phyloP scores from a whole-genome alignment of 768 basidiomycete genomes.

The Tephrocybe sp. region DNA sequence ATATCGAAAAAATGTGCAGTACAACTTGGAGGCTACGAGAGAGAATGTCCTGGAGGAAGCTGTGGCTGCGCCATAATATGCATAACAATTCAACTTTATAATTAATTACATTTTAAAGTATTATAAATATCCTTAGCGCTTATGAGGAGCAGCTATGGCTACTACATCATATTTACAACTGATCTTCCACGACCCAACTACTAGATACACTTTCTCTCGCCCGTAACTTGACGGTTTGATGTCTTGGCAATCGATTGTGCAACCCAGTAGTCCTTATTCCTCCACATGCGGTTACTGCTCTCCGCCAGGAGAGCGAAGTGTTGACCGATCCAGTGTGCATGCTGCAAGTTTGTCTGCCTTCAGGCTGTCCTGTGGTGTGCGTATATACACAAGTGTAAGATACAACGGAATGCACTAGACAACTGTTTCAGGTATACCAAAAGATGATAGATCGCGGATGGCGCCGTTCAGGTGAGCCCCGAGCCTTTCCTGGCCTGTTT shows the following conservation, averaged over 20 bases:
- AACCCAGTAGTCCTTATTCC: conserved; percentile 28
- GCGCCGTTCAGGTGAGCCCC: conserved; percentile 64
- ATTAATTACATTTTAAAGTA: no score
- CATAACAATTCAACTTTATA: no score
- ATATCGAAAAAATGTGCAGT: conserved; percentile 91
- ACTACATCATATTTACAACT: no score
- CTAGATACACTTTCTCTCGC: no score
- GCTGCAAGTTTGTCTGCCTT: conserved; percentile 47
- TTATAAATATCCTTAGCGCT: no score
- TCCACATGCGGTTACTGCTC: conserved; percentile 71
- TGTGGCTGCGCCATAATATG: no score
- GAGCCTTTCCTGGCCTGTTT: neutral
- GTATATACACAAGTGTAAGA: neutral
- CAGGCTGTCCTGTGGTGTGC: conserved; percentile 43
- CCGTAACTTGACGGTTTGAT: neutral
- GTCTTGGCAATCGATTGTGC: conserved; percentile 31
- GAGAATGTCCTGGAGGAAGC: conserved; percentile 24
- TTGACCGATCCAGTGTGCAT: conserved; percentile 38
- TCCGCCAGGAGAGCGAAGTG: conserved; percentile 47
- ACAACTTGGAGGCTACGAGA: conserved; percentile 78
- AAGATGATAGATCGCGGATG: conserved; percentile 83
- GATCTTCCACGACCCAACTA: no score
- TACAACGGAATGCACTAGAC: neutral
- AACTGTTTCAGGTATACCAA: conserved; percentile 60
- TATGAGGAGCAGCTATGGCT: no score